These are phyloP conservation scores for Lipomyces starkeyi DNA, from an alignment of 805 yeast species.

Conservation along the genomic window DNA sequence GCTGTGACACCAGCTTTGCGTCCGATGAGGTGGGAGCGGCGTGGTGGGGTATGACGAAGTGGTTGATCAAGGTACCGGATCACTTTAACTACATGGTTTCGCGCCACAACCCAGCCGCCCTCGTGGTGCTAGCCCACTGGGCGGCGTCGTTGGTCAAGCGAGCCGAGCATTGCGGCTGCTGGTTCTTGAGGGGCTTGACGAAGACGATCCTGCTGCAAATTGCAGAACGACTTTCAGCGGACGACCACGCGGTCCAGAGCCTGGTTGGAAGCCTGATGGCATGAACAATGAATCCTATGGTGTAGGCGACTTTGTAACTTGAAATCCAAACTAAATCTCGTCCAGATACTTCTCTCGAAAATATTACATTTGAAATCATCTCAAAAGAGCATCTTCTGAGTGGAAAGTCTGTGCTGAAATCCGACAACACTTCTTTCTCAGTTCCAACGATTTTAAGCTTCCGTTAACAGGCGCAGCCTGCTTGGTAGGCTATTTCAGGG, in stretches of 20 bases:
- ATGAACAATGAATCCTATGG: neutral
- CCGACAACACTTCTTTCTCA: neutral
- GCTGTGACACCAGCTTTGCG: slow-evolving; percentile 1
- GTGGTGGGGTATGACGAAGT: neutral
- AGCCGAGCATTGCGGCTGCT: slow-evolving; percentile 1
- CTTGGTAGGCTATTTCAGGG: too few relatives aligned
- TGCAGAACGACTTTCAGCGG: neutral
- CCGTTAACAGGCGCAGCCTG: too few relatives aligned
- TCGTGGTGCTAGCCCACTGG: neutral
- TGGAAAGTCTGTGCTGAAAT: neutral
- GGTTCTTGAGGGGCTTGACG: neutral
- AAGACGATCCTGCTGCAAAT: neutral
- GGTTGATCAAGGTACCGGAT: slow-evolving; percentile 1
- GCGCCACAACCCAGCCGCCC: slow-evolving; percentile 4
- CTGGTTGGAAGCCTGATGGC: neutral
- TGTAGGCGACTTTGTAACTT: neutral
- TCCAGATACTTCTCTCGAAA: neutral
- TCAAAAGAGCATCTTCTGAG: neutral
- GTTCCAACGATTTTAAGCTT: neutral
- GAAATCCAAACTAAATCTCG: neutral
- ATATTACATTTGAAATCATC: too few relatives aligned
- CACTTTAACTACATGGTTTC: neutral
- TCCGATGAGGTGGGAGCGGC: slow-evolving; percentile 3
- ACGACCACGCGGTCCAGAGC: slow-evolving; percentile 2
- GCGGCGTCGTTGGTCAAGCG: neutral